Base-by-base conservation (phyloP, 768 basidiomycete species). In the Suillus bovinus region DNA sequence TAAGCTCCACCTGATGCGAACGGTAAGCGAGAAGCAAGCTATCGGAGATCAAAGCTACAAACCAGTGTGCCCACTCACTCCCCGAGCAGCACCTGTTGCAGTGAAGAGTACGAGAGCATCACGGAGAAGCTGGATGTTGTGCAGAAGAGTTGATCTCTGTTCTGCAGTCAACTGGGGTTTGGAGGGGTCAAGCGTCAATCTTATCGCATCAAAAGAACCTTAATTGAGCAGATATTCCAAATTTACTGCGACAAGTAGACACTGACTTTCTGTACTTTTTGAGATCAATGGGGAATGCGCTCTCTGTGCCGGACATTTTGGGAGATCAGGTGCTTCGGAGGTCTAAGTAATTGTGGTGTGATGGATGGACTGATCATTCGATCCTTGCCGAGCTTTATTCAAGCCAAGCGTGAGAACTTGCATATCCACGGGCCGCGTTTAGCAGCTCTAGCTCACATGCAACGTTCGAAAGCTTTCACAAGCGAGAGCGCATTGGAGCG, bases 31-130 rank as follows among this genome's bases (percentile, higher is more conserved):
- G 61, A 50, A 59, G 59, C 29, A 53, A 50, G 49, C 17, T 27
- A 46, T 42, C 7, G 27, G 52, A 34, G 16, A 34, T 53, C 22
- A 36, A 31, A 16, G 59, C 38, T 16, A 33, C 24, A 39, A 31
- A 87, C 89, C 90, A 68, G 90, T 93, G 74, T 94, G 93, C 38
- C 93, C 93, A 67, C 90, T 90, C 47, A 93, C 90, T 55, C 93
- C 93, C 47, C 93, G 82, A 4, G 93, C 93, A 56, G 90, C 86
- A 59, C 91, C 93, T 9, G 90, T 89, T 6, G 93, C 88, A 0
- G 93, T 95, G 76, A 94, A 95, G 52, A 91, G 78, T 29, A 95
- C 86, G 66, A 95, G 91, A 8, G 82, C 87, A 85, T 94, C 93
- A 58, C 93, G 88, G 64, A 93, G 79, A 33, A 94, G 81, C 71